Percentiles rank a stretch among this genome's conserved stretches.
Evolutionary conservation across 2,329 filamentous ascomycete genomes (phyloP).

Genomic region (Pyrenophora graminea): DNA sequence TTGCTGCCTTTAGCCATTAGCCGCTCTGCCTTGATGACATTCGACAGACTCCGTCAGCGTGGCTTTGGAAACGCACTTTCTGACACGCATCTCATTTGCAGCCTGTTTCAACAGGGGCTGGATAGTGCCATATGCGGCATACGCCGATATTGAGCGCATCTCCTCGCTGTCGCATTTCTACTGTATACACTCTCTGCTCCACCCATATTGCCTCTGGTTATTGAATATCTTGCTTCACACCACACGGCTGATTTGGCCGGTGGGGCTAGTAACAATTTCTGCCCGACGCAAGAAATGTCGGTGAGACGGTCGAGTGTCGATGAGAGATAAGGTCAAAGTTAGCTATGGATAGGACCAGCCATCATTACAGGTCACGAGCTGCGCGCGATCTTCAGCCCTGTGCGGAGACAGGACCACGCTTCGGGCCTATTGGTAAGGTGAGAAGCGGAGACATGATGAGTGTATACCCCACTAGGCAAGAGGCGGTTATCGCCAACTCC

Average conservation of each 20-base stretch:
- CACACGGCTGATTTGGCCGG: slow-evolving; percentile 12
- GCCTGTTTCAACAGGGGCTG: slow-evolving; percentile 29
- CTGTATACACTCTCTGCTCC: slow-evolving; percentile 17
- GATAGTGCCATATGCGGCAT: slow-evolving; percentile 23
- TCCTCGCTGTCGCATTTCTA: slow-evolving; percentile 10
- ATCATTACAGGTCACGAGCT: slow-evolving; percentile 9
- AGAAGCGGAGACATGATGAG: slow-evolving; percentile 13
- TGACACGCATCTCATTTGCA: slow-evolving; percentile 26
- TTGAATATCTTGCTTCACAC: slow-evolving; percentile 10
- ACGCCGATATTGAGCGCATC: slow-evolving; percentile 26
- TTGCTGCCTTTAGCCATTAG: slow-evolving; percentile 15
- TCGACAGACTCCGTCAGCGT: slow-evolving; percentile 11
- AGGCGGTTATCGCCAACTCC: slow-evolving; percentile 24
- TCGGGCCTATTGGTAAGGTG: slow-evolving; percentile 14
- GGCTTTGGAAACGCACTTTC: slow-evolving; percentile 26
- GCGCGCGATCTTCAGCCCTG: slow-evolving; percentile 9
- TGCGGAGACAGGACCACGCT: slow-evolving; percentile 13
- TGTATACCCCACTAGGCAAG: slow-evolving; percentile 15
- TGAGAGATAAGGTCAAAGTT: slow-evolving; percentile 9
- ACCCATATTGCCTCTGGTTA: slow-evolving; percentile 33
- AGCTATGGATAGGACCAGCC: neutral
- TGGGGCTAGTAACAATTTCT: slow-evolving; percentile 22
- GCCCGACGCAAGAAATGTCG: slow-evolving; percentile 38
- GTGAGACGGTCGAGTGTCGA: slow-evolving; percentile 23
- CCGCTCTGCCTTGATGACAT: slow-evolving; percentile 11